Conservation (phyloP, 768 basidiomycete species). For the Rhodotorula sphaerocarpa region DNA sequence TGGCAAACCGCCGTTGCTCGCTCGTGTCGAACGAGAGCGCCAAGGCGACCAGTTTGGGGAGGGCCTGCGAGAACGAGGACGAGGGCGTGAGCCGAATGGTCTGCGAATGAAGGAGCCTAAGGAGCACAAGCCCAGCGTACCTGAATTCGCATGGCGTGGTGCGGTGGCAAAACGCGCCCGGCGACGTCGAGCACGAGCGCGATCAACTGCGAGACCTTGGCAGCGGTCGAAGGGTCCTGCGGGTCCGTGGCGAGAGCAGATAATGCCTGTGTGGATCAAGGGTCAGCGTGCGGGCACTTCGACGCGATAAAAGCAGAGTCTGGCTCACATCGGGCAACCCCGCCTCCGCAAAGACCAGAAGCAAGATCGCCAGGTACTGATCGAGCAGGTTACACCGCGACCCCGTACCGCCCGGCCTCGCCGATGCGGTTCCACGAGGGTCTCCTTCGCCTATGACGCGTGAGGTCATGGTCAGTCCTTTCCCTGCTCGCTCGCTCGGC, state of each 20-base stretch:
- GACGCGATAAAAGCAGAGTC: neutral
- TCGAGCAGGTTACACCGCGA: constrained; percentile 60
- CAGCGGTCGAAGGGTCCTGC: constrained; percentile 34
- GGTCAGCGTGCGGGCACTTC: no score
- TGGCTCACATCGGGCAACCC: constrained; percentile 72
- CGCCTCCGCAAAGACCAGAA: constrained; percentile 74
- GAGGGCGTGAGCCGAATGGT: neutral
- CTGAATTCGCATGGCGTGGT: constrained; percentile 75
- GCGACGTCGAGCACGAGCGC: constrained; percentile 83
- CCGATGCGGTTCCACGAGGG: no score
- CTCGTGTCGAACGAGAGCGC: constrained; percentile 68
- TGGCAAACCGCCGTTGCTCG: constrained; percentile 71
- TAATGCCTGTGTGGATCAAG: constrained; percentile 55
- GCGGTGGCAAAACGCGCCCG: constrained; percentile 73
- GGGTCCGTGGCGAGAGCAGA: constrained; percentile 76
- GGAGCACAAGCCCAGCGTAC: constrained; percentile 44
- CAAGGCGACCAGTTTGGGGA: constrained; percentile 74
- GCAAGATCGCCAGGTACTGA: constrained; percentile 79
- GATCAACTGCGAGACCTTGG: constrained; percentile 83
- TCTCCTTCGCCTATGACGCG: no score
- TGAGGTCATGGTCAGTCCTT: no score
- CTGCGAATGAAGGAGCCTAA: neutral
- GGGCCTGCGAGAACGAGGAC: constrained; percentile 50
- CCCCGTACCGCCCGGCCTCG: no score
- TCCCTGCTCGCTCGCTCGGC: no score